Conservation (phyloP, 1,284 basidiomycete species). For the Ceraceosorus bombacis region DNA sequence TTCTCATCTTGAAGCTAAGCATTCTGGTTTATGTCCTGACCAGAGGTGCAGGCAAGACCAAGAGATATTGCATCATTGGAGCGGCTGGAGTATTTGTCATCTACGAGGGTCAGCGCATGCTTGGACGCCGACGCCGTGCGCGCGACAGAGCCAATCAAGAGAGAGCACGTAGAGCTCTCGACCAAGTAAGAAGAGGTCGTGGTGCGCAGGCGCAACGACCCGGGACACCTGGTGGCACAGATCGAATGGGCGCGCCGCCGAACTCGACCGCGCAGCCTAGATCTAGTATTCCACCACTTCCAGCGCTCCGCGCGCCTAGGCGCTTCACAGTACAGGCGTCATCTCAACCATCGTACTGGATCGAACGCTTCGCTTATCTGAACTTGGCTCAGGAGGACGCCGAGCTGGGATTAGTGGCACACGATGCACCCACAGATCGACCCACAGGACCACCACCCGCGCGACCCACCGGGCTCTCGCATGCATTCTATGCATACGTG, state of each 20-base stretch:
- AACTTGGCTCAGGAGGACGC: constrained; percentile 25
- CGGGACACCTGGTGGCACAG: not conserved
- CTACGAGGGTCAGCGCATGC: constrained; percentile 22
- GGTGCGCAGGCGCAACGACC: not conserved
- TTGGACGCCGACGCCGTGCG: constrained; percentile 4
- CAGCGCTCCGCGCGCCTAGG: constrained; percentile 17
- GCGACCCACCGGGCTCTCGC: not conserved
- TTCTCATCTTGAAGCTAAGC: constrained; percentile 27
- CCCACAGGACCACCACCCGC: not conserved
- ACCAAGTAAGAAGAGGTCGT: not conserved
- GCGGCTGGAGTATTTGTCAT: constrained; percentile 21
- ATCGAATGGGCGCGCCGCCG: constrained; percentile 2
- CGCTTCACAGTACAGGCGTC: constrained; percentile 9
- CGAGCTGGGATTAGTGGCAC: constrained; percentile 20
- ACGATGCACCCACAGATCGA: not conserved
- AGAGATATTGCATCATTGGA: constrained; percentile 20
- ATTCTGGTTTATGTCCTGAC: constrained; percentile 29
- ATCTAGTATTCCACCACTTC: constrained; percentile 14
- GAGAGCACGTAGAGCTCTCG: not conserved
- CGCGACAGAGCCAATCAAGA: not conserved
- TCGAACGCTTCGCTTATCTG: constrained; percentile 25
- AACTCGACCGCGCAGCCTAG: constrained; percentile 11
- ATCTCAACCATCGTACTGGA: constrained; percentile 4
- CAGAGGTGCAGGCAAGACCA: constrained; percentile 20
- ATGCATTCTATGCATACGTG: not conserved